phyloP scores from a whole-genome alignment of 192 early-diverging fungal genomes.

The Lobulomyces angularis region DNA sequence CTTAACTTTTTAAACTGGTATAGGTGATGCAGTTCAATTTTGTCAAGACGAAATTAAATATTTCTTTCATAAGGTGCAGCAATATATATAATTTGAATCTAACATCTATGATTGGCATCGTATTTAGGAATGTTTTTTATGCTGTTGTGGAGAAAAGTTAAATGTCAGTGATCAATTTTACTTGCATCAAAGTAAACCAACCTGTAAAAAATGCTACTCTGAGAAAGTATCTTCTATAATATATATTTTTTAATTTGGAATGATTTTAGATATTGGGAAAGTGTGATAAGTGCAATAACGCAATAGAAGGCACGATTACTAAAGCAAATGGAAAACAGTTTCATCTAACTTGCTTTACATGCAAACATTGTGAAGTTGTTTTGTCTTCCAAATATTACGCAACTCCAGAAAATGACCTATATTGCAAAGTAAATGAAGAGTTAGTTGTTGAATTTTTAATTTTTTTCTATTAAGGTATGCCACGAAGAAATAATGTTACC shows the following conservation, averaged over 20 bases:
- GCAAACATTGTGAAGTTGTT: not conserved
- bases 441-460: slow-evolving; percentile 7
- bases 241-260: no score
- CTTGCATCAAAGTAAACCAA: slow-evolving; percentile 5
- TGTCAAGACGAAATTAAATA: no score
- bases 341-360: slow-evolving; percentile 11
- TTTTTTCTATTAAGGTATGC: slow-evolving; percentile 4
- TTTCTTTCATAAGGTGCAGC: no score
- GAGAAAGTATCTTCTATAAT: no score
- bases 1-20: no score
- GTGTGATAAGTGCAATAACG: slow-evolving; percentile 8
- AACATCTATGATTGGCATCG: slow-evolving; percentile 6
- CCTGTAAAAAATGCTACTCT: slow-evolving; percentile 10
- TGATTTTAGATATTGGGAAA: no score
- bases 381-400: not conserved
- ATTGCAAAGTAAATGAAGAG: slow-evolving; percentile 4
- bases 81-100: no score
- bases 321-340: slow-evolving; percentile 5
- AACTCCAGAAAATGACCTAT: not conserved
- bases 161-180: slow-evolving; percentile 8
- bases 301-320: slow-evolving; percentile 4
- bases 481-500: slow-evolving; percentile 8
- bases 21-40: no score
- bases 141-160: not conserved
- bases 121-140: slow-evolving; percentile 8